Evolutionary conservation across 202 grass and related monocot genomes (phyloP), one percentile per base, ranked within the genome.

Genomic region (Elaeis oleifera): DNA sequence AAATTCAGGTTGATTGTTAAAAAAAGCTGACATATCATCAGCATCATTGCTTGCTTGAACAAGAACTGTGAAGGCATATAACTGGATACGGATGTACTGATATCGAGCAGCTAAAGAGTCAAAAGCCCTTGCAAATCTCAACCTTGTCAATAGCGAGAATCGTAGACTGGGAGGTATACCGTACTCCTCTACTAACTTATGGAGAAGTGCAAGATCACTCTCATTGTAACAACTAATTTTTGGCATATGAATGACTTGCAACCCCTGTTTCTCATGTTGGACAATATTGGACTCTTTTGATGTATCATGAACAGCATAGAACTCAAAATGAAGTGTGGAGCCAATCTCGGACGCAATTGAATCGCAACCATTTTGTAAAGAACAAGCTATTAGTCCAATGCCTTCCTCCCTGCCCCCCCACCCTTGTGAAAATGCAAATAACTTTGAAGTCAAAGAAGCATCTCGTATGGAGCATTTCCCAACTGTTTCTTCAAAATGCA

Each of bases 91-190:
- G 18, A 84, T 77, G 60, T 81, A 92, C 49, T 80, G 83, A 54
- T 2, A 76, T 65, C 88, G 77, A 69, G 57, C 44, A 73, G 80
- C 52, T 51, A 84, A 71, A 75, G 73, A 70, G 51, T 54, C 74
- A 76, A 92, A 92, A 71, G 71, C 80, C 65, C 84, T 92, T 67
- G 83, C 80, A 84, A 84, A 92, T 76, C 83, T 92, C 71, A 92
- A 59, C 62, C 88, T 84, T 51, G 77, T 81, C 51, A 87, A 50
- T 66, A 92, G 74, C 59, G 78, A 18, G 56, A 92, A 92, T 59
- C 80, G 82, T 74, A 87, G 49, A 75, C 66, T 68, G 22, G 59
- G 29, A 8, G 83, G 83, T 60, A 87, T 81, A 56, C 68, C 66
- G 59, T 87, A 58, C 50, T 74, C 71, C 67, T 73, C 81, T 16